Evolutionary conservation across 306 rosid species (phyloP).

Genomic region (Gleditsia sinensis): DNA sequence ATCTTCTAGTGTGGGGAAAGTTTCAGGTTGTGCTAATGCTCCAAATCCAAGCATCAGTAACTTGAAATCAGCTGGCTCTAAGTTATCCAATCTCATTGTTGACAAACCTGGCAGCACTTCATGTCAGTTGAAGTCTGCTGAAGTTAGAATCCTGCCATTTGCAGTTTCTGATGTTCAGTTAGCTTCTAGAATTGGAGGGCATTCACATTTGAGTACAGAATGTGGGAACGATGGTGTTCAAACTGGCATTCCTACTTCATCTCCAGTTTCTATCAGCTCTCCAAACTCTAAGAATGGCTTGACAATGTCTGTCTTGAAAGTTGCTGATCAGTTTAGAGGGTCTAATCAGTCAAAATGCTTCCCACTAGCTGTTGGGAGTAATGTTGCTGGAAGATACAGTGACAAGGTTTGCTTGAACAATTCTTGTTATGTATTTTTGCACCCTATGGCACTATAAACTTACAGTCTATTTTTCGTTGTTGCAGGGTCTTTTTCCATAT

Average conservation of each 20-base stretch:
- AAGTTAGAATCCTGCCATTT: constrained; percentile 34
- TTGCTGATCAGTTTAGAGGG: constrained; percentile 69
- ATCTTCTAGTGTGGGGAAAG: background rate
- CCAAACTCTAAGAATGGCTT: constrained; percentile 57
- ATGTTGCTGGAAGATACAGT: constrained; percentile 55
- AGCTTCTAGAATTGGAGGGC: constrained; percentile 44
- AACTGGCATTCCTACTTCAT: constrained; percentile 46
- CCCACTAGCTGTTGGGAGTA: constrained; percentile 45
- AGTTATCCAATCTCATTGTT: constrained; percentile 45
- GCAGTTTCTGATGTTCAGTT: constrained; percentile 34
- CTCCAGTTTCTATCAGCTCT: constrained; percentile 44
- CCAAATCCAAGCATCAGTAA: constrained; percentile 38
- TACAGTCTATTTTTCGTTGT: constrained; percentile 21
- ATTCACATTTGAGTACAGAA: constrained; percentile 38
- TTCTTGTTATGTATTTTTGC: background rate
- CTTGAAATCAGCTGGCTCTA: constrained; percentile 41
- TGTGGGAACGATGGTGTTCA: constrained; percentile 42
- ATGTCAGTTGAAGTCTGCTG: constrained; percentile 42
- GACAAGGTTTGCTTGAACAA: constrained; percentile 58
- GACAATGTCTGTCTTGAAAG: constrained; percentile 62
- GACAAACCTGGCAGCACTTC: constrained; percentile 25
- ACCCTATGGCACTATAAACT: constrained; percentile 13
- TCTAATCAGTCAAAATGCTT: constrained; percentile 53
- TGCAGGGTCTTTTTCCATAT: constrained; percentile 79
- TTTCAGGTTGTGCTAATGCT: constrained; percentile 38